Evolutionary conservation across 768 basidiomycete species (phyloP), one percentile per base, ranked within the genome.

Genomic region (Pseudohyphozyma bogoriensis): DNA sequence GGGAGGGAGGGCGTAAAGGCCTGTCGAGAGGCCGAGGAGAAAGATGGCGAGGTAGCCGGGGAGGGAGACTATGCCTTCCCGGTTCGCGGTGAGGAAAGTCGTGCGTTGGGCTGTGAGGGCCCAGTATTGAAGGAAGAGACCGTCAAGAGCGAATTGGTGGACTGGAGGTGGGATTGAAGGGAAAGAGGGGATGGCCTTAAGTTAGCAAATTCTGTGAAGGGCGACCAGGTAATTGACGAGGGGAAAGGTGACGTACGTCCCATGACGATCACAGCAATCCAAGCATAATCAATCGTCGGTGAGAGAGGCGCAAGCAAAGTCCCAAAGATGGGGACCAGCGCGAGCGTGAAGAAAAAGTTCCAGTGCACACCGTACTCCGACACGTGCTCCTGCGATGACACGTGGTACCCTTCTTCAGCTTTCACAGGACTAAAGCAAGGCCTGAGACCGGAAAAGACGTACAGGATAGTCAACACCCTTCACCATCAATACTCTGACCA

Each of bases 281-380:
- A 54, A 16, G 51, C 55, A 29, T 55, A 8, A 35, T 63, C 59
- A 22, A 63, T 26, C 1, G 11, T 13, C 2, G 31, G 39, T 4
- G 58, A 57, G 8, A 53, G 57, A 16, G 18, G 42, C 18, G 46
- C 59, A 35, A 64, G 44, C 12, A 53, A 49, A 13, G 56, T 51
- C 4, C 68, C 62, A 15, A 69, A 58, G 22, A 57, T 40, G 22
- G 91, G 91, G 8, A 96, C 72, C 1, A 88, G 66, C 0, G 85
- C 89, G 26, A 97, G 78, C 0, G 95, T 96, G 67, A 97, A 80
- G 79, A 99, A 99, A 75, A 97, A 96, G 72, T 97, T 97, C 95
- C 95, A 99, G 69, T 97, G 93, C 0, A 83, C 82, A 0, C 95
- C 95, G 65, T 97, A 97, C 75, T 99, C 95, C 0, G 91, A 85